phyloP scores from a whole-genome alignment of 495 filamentous ascomycete genomes.

The Aspergillus nanangensis region DNA sequence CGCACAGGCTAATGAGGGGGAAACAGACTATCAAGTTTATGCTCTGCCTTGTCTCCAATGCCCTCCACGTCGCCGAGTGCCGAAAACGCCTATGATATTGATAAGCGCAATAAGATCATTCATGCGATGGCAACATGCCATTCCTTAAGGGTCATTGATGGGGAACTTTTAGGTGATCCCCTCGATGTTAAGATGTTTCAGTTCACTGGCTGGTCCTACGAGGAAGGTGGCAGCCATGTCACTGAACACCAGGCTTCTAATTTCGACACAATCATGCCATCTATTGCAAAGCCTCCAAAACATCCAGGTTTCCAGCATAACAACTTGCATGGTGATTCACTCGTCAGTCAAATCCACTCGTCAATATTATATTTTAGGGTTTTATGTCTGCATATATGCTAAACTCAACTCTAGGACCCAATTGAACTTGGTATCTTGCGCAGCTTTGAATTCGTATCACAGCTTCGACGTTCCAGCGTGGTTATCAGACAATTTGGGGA shows the following conservation, averaged over 20 bases:
- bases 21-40: constrained; percentile 56
- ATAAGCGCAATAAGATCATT: constrained; percentile 64
- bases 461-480: constrained; percentile 90
- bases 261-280: constrained; percentile 64
- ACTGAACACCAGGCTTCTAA: constrained; percentile 52
- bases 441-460: constrained; percentile 92
- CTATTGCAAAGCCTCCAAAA: constrained; percentile 77
- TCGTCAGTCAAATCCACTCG: too few species aligned
- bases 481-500: constrained; percentile 83
- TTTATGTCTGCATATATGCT: constrained; percentile 1
- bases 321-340: constrained; percentile 18
- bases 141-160: constrained; percentile 80
- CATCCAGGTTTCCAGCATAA: neutral
- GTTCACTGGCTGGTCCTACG: constrained; percentile 89
- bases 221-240: constrained; percentile 63
- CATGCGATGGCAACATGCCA: constrained; percentile 99
- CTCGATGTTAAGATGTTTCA: constrained; percentile 99
- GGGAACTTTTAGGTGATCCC: constrained; percentile 87
- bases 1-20: too few species aligned
- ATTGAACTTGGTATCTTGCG: constrained; percentile 85
- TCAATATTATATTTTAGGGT: too few species aligned
- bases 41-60: constrained; percentile 50
- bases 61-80: constrained; percentile 47
- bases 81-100: constrained; percentile 54
- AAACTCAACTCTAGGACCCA: constrained; percentile 19